Base-by-base conservation (phyloP, 768 basidiomycete genomes). In the Favolaschia claudopus region DNA sequence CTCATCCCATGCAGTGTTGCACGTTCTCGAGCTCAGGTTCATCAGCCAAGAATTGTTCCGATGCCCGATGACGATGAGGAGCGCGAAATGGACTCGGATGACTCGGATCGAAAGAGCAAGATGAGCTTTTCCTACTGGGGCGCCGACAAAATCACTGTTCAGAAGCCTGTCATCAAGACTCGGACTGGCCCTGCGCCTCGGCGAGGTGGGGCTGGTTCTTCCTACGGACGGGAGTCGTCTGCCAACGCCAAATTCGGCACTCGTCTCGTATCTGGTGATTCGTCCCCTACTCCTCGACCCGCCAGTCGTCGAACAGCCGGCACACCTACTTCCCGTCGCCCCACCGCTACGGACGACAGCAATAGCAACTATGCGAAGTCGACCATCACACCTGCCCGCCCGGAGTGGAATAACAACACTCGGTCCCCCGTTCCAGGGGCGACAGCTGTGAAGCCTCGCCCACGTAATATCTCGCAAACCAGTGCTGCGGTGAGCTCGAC, bases 71-170 rank as follows among this genome's bases (percentile, higher is more conserved):
- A 89, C 44, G 82, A 88, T 55, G 81, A 85, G 54, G 80, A 85
- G 27, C 86, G 78, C 17, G 84, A 67, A 17, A 74, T 69, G 20
- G 91, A 92, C 27, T 93, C 92, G 4, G 90, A 92, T 64, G 91
- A 93, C 67, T 93, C 91, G 12, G 92, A 93, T 72, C 85, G 88
- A 77, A 91, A 93, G 79, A 92, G 89, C 79, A 94, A 93, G 73
- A 93, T 94, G 93, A 92, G 91, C 77, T 94, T 94, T 76, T 93
- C 92, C 6, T 95, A 94, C 70, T 94, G 92, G 92, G 92, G 93
- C 24, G 93, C 93, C 29, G 93, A 95, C 77, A 93, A 93, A 75
- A 84, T 95, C 67, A 95, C 93, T 1, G 85, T 95, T 20, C 91
- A 93, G 71, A 91, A 91, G 65, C 91, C 92, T 2, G 72, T 86